Percentiles rank a stretch among this genome's conserved stretches.
phyloP scores from a whole-genome alignment of 768 basidiomycete species.

The Leccinum boreale region DNA sequence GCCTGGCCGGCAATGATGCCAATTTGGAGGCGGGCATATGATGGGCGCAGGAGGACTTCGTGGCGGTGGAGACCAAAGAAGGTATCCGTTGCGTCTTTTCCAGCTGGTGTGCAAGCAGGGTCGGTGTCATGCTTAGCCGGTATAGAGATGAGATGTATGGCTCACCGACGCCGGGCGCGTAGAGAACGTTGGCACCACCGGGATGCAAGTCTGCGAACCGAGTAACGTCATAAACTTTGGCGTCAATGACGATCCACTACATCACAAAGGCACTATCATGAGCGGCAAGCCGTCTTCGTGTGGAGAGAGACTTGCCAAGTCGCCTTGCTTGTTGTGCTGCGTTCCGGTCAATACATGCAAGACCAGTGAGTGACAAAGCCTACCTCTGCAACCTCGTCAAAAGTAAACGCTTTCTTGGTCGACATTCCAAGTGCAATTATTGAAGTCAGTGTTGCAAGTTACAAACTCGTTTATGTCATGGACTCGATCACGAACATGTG shows the following conservation, averaged over 20 bases:
- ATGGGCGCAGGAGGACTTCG: conserved; percentile 72
- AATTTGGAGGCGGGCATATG: conserved; percentile 68
- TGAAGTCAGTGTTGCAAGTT: not conserved
- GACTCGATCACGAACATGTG: not conserved
- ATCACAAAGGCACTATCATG: not conserved
- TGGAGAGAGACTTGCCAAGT: conserved; percentile 52
- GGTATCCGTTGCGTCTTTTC: conserved; percentile 70
- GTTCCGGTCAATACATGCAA: not conserved
- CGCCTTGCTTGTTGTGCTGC: conserved; percentile 85
- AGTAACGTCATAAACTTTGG: conserved; percentile 78
- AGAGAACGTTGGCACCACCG: conserved; percentile 73
- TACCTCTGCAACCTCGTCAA: conserved; percentile 70
- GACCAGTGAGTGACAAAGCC: conserved; percentile 8
- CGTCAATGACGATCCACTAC: conserved; percentile 80
- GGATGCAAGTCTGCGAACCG: conserved; percentile 85
- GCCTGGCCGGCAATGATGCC: conserved; percentile 59
- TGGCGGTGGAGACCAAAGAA: conserved; percentile 87
- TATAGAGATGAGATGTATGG: not conserved
- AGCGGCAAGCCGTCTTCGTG: not conserved
- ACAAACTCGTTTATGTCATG: too few species aligned
- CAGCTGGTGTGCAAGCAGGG: conserved; percentile 40
- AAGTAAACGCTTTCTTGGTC: conserved; percentile 37
- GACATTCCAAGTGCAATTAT: conserved; percentile 10
- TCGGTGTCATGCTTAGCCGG: not conserved
- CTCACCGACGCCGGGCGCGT: conserved; percentile 63